phyloP scores from a whole-genome alignment of 768 basidiomycete genomes.

The Boletus eberwhitei region DNA sequence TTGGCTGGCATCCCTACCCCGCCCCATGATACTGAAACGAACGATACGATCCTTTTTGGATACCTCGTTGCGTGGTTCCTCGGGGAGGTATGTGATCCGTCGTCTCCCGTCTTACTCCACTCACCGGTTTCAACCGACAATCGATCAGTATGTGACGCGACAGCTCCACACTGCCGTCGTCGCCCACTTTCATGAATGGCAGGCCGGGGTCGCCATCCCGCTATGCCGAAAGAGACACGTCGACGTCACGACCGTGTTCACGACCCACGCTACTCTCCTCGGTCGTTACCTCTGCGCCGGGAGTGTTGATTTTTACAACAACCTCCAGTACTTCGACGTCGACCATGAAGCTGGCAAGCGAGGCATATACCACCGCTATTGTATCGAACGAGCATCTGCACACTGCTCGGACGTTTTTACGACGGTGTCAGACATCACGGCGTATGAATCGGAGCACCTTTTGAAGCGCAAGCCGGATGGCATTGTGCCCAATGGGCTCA shows the following conservation, averaged over 20 bases:
- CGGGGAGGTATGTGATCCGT: slow-evolving; percentile 72
- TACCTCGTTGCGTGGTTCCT: slow-evolving; percentile 99
- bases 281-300: slow-evolving; percentile 99
- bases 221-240: slow-evolving; percentile 95
- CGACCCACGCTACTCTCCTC: slow-evolving; percentile 96
- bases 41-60: slow-evolving; percentile 96
- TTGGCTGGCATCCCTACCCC: slow-evolving; percentile 96
- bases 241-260: slow-evolving; percentile 98
- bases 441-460: slow-evolving; percentile 94
- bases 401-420: slow-evolving; percentile 99
- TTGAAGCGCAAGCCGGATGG: slow-evolving; percentile 98
- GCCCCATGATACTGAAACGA: slow-evolving; percentile 95
- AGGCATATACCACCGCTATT: slow-evolving; percentile 97
- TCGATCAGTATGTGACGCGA: slow-evolving; percentile 66
- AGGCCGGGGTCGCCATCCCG: slow-evolving; percentile 93
- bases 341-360: slow-evolving; percentile 99
- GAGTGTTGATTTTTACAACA: slow-evolving; percentile 99
- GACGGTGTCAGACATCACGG: slow-evolving; percentile 97
- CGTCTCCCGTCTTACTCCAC: slow-evolving; percentile 1
- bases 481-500: slow-evolving; percentile 94
- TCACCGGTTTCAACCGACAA: slow-evolving; percentile 8
- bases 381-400: slow-evolving; percentile 91
- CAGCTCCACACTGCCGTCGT: slow-evolving; percentile 85
- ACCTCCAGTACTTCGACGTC: slow-evolving; percentile 98
- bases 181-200: slow-evolving; percentile 99